Base-by-base conservation (phyloP, 305 asterid genomes). In the Andrographis paniculata region DNA sequence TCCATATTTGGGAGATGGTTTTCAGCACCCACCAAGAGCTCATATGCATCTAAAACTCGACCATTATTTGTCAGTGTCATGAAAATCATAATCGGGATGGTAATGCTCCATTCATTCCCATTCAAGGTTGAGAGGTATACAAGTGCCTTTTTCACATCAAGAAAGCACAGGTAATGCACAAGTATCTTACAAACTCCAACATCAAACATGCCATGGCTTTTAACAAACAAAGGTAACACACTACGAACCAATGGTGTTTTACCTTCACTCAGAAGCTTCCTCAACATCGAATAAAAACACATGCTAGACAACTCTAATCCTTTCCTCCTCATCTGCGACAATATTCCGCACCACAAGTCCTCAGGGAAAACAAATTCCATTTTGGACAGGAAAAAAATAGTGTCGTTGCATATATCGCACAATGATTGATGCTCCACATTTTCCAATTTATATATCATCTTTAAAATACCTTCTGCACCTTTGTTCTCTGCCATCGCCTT, bases 31-130 rank as follows among this genome's bases (percentile, higher is more conserved):
- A 73, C 19, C 61, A 82, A 40, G 58, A 85, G 79, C 68, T 78
- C 68, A 73, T 80, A 76, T 19, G 84, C 82, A 74, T 85, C 94
- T 66, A 68, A 48, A 67, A 64, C 62, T 36, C 70, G 62, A 42
- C 85, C 77, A 52, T 62, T 51, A 44, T 69, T 68, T 21, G 37
- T 61, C 44, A 89, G 77, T 31, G 61, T 53, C 65, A 52, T 50
- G 18, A 84, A 71, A 55, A 75, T 50, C 41, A 60, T 15, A 17
- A 59, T 62, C 56, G 85, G 77, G 53, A 76, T 58, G 45, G 63
- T 48, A 20, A 70, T 24, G 24, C 30, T 61, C 60, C 40, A 42
- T 18, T 37, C 60, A 30, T 43, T 67, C 50, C 50, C 78, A 38
- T 65, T 70, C 68, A 64, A 43, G 20, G 28, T 62, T 14, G 71